These are phyloP conservation scores for Debaryomyces castellii DNA, from an alignment of 805 yeast species.

Conservation along the genomic window DNA sequence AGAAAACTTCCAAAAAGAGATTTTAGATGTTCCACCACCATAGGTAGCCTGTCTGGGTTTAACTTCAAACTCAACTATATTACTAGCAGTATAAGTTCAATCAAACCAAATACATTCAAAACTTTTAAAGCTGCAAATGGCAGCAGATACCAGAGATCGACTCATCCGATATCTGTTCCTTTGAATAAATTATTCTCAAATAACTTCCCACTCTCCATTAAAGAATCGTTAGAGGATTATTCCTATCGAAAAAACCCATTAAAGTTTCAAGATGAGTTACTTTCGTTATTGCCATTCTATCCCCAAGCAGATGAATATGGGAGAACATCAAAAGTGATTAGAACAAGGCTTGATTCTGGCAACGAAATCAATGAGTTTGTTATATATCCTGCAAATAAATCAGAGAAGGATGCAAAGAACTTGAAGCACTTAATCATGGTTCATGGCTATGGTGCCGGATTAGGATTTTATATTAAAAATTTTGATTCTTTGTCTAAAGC, in stretches of 20 bases:
- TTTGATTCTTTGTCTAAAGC: constrained; percentile 23
- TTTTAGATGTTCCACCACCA: not conserved
- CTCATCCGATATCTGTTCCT: constrained; percentile 70
- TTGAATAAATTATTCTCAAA: constrained; percentile 50
- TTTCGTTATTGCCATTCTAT: constrained; percentile 46
- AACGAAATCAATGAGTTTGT: constrained; percentile 41
- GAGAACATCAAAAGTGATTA: constrained; percentile 28
- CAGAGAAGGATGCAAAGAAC: constrained; percentile 10
- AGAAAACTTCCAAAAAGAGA: not conserved
- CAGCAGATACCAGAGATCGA: constrained; percentile 45
- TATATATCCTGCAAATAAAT: constrained; percentile 30
- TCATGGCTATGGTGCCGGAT: constrained; percentile 47
- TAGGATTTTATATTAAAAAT: constrained; percentile 44
- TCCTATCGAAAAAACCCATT: constrained; percentile 33
- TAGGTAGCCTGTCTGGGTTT: not conserved
- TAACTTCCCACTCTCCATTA: constrained; percentile 56
- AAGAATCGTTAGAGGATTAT: constrained; percentile 56
- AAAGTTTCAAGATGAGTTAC: constrained; percentile 46
- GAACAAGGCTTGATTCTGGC: constrained; percentile 23
- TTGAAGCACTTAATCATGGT: constrained; percentile 42
- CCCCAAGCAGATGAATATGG: constrained; percentile 34
- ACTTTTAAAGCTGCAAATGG: not conserved
- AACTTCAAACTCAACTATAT: not conserved
- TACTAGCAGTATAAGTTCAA: not conserved
- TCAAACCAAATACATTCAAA: not conserved